Conservation (phyloP, 306 rosid genomes). For the Inga leiocalycina region DNA sequence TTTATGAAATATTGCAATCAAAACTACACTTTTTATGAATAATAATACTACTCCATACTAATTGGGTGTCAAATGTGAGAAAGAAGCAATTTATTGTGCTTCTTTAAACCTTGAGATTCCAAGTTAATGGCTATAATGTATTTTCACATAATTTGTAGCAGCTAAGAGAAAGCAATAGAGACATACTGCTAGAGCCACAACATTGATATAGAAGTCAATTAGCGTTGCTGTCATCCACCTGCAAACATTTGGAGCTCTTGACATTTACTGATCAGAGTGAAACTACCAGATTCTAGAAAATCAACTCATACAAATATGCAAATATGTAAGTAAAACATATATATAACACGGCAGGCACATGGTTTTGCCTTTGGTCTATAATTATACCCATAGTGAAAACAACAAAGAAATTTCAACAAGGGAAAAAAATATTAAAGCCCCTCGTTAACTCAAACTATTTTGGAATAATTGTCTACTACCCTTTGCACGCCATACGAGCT, state of each 20-base stretch:
- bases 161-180: constrained; percentile 27
- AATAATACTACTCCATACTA: not conserved
- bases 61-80: not conserved
- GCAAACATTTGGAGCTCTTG: constrained; percentile 42
- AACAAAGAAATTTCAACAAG: not conserved
- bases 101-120: constrained; percentile 19
- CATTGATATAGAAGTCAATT: constrained; percentile 82
- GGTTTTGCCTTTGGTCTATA: not conserved
- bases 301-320: not conserved
- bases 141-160: constrained; percentile 16
- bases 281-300: constrained; percentile 25
- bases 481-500: not conserved
- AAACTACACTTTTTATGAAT: not conserved
- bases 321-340: constrained; percentile 20
- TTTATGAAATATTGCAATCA: not conserved
- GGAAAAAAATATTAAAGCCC: not conserved
- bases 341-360: not conserved
- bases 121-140: constrained; percentile 19
- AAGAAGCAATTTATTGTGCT: constrained; percentile 8
- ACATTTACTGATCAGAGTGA: constrained; percentile 27
- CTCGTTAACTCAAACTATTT: not conserved
- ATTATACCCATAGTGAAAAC: not conserved
- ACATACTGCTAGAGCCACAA: constrained; percentile 73
- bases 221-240: constrained; percentile 85
- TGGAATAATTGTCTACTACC: not conserved